Evolutionary conservation across 73 alveolate genomes (phyloP).

Genomic region (Paramecium primaurelia): DNA sequence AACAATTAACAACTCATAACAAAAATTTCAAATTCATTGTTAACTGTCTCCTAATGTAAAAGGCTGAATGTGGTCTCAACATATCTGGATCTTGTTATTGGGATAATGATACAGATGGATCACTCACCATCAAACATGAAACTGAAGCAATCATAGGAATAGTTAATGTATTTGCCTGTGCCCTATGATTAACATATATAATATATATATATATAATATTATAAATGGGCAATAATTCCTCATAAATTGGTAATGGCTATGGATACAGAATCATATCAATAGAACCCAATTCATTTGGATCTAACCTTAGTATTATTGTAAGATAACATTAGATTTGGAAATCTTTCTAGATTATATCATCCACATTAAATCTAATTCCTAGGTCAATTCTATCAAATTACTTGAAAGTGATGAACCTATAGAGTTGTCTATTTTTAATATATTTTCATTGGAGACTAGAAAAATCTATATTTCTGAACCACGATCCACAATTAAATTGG

Average conservation of each 20-base stretch:
- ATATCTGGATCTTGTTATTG: slow-evolving; percentile 82
- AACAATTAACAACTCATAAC: slow-evolving; percentile 48
- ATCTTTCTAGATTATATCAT: slow-evolving; percentile 31
- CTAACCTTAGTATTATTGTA: background rate
- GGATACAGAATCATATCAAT: slow-evolving; percentile 18
- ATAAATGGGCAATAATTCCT: background rate
- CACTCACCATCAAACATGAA: slow-evolving; percentile 71
- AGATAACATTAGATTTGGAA: background rate
- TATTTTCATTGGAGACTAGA: background rate
- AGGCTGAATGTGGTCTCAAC: slow-evolving; percentile 80
- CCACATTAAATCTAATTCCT: background rate
- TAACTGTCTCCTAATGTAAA: slow-evolving; percentile 75
- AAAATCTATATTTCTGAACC: slow-evolving; percentile 15
- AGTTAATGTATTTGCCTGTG: slow-evolving; percentile 47
- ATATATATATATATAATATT: background rate
- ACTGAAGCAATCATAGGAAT: slow-evolving; percentile 40
- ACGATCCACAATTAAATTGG: background rate
- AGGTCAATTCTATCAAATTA: background rate
- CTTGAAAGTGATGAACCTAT: slow-evolving; percentile 46
- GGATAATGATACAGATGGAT: slow-evolving; percentile 84
- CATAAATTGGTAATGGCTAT: background rate
- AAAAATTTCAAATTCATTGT: slow-evolving; percentile 79
- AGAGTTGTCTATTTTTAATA: background rate
- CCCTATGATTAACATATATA: background rate
- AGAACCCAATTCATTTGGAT: slow-evolving; percentile 30